Percentiles rank a stretch among this genome's conserved stretches.
Evolutionary conservation across 768 basidiomycete species (phyloP).

Genomic region (Agrocybe chaxingu): DNA sequence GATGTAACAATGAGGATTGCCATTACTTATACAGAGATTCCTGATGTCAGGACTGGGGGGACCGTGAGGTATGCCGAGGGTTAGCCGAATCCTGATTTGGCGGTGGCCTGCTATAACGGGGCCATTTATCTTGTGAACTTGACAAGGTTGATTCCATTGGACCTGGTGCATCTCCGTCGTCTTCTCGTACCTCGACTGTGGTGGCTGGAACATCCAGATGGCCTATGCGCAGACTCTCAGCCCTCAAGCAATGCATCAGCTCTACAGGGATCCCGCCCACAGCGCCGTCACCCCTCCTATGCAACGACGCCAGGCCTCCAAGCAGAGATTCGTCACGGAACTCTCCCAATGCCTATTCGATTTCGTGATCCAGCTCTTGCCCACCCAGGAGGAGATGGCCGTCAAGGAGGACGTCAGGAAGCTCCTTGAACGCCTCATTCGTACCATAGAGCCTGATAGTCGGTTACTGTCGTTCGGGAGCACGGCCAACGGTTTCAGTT

Average conservation of each 20-base stretch:
- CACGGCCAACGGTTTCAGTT: slow-evolving; percentile 95
- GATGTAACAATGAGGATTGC: slow-evolving; percentile 7
- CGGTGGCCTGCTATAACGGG: slow-evolving; percentile 20
- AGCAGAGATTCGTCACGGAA: slow-evolving; percentile 70
- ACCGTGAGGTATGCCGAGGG: slow-evolving; percentile 15
- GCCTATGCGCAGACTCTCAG: slow-evolving; percentile 40
- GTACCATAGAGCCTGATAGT: slow-evolving; percentile 90
- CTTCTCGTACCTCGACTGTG: slow-evolving; percentile 12
- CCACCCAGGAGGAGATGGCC: slow-evolving; percentile 84
- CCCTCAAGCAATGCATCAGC: slow-evolving; percentile 31
- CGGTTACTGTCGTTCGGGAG: slow-evolving; percentile 92
- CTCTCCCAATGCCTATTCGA: slow-evolving; percentile 90
- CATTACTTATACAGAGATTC: background rate
- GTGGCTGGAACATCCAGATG: slow-evolving; percentile 29
- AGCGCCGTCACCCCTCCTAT: slow-evolving; percentile 25
- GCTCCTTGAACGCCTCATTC: slow-evolving; percentile 91
- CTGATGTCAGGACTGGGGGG: slow-evolving; percentile 4
- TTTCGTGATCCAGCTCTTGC: slow-evolving; percentile 90
- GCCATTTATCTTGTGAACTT: slow-evolving; percentile 26
- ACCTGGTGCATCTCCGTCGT: slow-evolving; percentile 18
- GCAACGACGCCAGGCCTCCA: slow-evolving; percentile 38
- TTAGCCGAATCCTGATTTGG: slow-evolving; percentile 24
- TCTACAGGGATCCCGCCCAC: slow-evolving; percentile 30
- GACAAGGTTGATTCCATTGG: slow-evolving; percentile 24
- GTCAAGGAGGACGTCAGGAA: slow-evolving; percentile 97